Conservation (phyloP, 148 eudicot genomes). For the Amaranthus hypochondriacus region DNA sequence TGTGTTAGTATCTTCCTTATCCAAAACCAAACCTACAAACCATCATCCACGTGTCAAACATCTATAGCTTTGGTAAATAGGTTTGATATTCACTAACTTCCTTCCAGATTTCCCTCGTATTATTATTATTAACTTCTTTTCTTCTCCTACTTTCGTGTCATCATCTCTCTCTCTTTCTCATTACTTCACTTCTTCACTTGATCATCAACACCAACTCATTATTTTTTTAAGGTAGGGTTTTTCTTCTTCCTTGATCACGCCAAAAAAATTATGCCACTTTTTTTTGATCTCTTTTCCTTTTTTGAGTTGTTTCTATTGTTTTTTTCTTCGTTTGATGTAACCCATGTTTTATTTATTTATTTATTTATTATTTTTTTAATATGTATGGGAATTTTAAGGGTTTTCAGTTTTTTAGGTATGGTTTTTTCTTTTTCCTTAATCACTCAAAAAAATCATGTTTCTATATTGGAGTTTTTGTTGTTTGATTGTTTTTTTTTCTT, state of each 20-base stretch:
- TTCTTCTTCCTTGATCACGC: not conserved
- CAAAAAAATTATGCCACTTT: no score
- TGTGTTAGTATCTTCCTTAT: conserved; percentile 15
- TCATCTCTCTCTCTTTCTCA: conserved; percentile 4
- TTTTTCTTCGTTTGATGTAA: no score
- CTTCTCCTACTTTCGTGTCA: conserved; percentile 12
- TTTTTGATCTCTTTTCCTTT: no score
- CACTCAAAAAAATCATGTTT: no score
- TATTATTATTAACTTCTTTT: not conserved
- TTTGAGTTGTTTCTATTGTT: no score
- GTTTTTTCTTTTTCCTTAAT: no score
- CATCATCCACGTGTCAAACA: conserved; percentile 11
- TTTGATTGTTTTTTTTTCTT: not conserved
- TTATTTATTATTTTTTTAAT: not conserved
- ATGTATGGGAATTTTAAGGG: no score
- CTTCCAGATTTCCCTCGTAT: conserved; percentile 4
- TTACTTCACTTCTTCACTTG: not conserved
- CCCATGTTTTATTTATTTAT: not conserved
- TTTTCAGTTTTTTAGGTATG: no score
- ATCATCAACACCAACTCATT: not conserved
- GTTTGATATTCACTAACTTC: conserved; percentile 4
- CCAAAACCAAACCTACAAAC: not conserved
- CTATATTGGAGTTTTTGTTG: not conserved
- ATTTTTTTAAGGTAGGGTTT: conserved; percentile 7
- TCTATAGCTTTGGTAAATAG: conserved; percentile 12